Percentiles rank a stretch among this genome's conserved stretches.
Conservation (phyloP, 495 filamentous ascomycete genomes). For the Tetracladium marchalianum region DNA sequence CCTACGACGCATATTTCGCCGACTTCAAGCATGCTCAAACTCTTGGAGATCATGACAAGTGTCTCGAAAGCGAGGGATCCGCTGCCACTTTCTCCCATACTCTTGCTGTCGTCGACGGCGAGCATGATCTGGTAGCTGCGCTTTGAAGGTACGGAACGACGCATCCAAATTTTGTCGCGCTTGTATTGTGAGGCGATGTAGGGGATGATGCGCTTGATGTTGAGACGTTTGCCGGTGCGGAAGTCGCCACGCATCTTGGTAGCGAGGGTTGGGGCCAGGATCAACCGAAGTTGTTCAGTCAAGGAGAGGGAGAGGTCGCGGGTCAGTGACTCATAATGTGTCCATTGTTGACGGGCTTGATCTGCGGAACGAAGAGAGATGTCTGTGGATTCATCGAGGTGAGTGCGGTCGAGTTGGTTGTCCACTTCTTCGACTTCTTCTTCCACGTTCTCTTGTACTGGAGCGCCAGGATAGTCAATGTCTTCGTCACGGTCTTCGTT, state of each 20-base stretch:
- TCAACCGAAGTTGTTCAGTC: slow-evolving; percentile 88
- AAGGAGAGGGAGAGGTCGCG: slow-evolving; percentile 77
- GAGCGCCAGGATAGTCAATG: slow-evolving; percentile 14
- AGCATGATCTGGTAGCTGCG: slow-evolving; percentile 94
- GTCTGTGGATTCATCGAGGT: slow-evolving; percentile 43
- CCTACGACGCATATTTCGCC: slow-evolving; percentile 83
- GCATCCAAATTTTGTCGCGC: slow-evolving; percentile 99
- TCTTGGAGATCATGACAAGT: slow-evolving; percentile 76
- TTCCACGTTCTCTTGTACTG: slow-evolving; percentile 22
- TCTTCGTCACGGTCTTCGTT: slow-evolving; percentile 20
- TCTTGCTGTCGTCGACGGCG: slow-evolving; percentile 89
- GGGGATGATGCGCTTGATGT: slow-evolving; percentile 97
- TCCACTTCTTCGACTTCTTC: slow-evolving; percentile 64
- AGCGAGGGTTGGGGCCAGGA: slow-evolving; percentile 86
- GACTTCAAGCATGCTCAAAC: slow-evolving; percentile 81
- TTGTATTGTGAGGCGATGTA: slow-evolving; percentile 97
- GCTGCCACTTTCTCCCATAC: slow-evolving; percentile 69
- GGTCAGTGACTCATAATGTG: slow-evolving; percentile 70
- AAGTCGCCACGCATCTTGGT: slow-evolving; percentile 96
- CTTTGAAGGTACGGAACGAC: slow-evolving; percentile 80
- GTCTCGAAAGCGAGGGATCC: slow-evolving; percentile 78
- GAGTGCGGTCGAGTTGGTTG: slow-evolving; percentile 60
- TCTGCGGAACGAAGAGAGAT: slow-evolving; percentile 23
- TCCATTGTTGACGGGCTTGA: slow-evolving; percentile 76
- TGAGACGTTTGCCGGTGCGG: slow-evolving; percentile 94